Base-by-base conservation (phyloP, 345 rosid species). In the Camelina laxa region DNA sequence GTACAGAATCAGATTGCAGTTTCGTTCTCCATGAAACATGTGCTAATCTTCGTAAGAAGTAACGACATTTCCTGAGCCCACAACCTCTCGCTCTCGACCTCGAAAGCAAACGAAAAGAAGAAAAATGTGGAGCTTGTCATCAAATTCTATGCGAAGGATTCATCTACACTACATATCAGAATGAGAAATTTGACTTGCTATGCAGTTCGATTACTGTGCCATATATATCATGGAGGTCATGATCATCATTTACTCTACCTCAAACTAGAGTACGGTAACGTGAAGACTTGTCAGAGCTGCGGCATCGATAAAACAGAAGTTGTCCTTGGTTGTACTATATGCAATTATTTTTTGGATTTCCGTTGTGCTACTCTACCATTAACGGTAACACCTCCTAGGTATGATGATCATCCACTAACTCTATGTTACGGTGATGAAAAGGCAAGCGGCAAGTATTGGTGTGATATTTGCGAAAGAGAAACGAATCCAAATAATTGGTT, bases 381-480 rank as follows among this genome's bases (percentile, higher is more conserved):
- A 11, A 17, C 22, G 2, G 17, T 69, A 16, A 69, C 14, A 0
- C 64, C 53, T 21, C 15, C 6, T 0, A 55, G 14, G 30, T 69
- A 69, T 1, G 31, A 69, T 56, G 51, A 42, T 24, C 54, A 42
- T 56, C 31, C 14, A 16, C 73, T 69, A 27, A 56, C 54, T 42
- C 64, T 69, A 24, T 55, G 64, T 16, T 69, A n/a, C 38, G 73
- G 64, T 12, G 36, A 33, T 33, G 55, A 69, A 16, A 27, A 69
- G 12, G 30, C 73, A 22, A 27, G n/a, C 10, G 50, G 51, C 3
- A 67, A 14, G 5, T 67, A 53, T 22, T 67, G 72, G 72, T 67
- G 72, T 67, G 71, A 67, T 50, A 20, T 67, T 2, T 67, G 71
- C 21, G 71, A 67, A 51, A 15, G 33, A 21, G 48, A 67, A 39